Percentiles rank a stretch among this genome's conserved stretches.
These are phyloP conservation scores for Syzygium grande DNA, from an alignment of 345 rosid species.

Conservation along the genomic window DNA sequence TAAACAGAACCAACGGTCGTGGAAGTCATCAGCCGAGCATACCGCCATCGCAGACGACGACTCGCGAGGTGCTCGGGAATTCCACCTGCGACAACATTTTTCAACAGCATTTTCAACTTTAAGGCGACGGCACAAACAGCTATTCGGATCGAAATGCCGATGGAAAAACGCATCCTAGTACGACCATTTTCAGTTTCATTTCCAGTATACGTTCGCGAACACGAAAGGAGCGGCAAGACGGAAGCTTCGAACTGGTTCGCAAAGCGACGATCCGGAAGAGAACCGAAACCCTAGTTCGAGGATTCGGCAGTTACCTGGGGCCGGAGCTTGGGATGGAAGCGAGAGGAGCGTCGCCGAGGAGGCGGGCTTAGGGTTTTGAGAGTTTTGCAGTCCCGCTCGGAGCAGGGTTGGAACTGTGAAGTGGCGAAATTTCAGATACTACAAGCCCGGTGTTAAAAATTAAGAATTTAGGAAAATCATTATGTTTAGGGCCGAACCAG, in stretches of 20 bases:
- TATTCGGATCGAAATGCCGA: neutral
- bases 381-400: neutral
- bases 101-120: neutral
- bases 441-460: neutral
- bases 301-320: neutral
- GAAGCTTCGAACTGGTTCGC: neutral
- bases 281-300: neutral
- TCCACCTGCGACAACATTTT: neutral
- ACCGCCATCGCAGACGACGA: slow-evolving; percentile 2
- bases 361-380: neutral
- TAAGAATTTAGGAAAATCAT: neutral
- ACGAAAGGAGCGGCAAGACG: neutral
- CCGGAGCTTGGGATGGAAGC: neutral
- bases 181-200: neutral
- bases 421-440: neutral
- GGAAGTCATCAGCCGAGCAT: neutral
- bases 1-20: neutral
- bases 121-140: neutral
- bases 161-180: neutral
- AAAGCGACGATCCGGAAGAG: neutral
- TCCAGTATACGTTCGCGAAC: neutral
- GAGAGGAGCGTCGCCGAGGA: neutral
- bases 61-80: neutral
- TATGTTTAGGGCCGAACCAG: neutral
- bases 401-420: neutral